Percentiles rank a stretch among this genome's conserved stretches.
These are phyloP conservation scores for Beta macrorhiza DNA, from an alignment of 179 eudicot species.

Conservation along the genomic window DNA sequence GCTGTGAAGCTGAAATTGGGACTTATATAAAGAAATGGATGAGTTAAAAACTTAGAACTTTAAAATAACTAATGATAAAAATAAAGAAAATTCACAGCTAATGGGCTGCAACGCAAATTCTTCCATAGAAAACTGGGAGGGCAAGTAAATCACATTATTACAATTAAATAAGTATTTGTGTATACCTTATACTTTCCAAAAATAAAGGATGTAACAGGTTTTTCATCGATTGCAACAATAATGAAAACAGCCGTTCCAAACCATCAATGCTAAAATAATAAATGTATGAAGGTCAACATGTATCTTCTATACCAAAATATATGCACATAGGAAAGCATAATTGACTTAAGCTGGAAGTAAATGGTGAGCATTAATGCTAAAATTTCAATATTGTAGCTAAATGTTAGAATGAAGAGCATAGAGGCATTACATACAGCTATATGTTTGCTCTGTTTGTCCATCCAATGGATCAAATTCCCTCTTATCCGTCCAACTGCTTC, in stretches of 20 bases:
- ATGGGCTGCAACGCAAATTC: neutral
- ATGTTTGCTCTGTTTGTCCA: slow-evolving; percentile 99
- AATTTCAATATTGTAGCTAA: neutral
- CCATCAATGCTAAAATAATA: neutral
- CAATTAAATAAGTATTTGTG: neutral
- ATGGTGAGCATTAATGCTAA: neutral
- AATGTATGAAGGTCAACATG: neutral
- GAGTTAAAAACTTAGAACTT: neutral
- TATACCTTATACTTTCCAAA: neutral
- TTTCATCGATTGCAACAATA: neutral
- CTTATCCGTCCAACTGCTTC: slow-evolving; percentile 98
- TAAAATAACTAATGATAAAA: too few species aligned
- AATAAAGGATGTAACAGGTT: neutral
- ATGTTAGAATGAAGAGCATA: slow-evolving; percentile 4
- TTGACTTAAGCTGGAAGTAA: slow-evolving; percentile 3
- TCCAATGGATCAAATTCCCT: slow-evolving; percentile 84
- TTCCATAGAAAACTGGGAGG: neutral
- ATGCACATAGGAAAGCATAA: neutral
- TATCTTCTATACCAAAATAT: slow-evolving; percentile 1
- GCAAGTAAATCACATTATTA: neutral
- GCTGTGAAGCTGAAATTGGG: neutral
- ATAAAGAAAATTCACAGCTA: neutral
- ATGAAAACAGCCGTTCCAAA: neutral
- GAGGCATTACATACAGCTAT: slow-evolving; percentile 65
- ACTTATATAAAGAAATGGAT: neutral